Evolutionary conservation across 2,329 filamentous ascomycete genomes (phyloP), one percentile per base, ranked within the genome.

Genomic region (Epichloe sp.): DNA sequence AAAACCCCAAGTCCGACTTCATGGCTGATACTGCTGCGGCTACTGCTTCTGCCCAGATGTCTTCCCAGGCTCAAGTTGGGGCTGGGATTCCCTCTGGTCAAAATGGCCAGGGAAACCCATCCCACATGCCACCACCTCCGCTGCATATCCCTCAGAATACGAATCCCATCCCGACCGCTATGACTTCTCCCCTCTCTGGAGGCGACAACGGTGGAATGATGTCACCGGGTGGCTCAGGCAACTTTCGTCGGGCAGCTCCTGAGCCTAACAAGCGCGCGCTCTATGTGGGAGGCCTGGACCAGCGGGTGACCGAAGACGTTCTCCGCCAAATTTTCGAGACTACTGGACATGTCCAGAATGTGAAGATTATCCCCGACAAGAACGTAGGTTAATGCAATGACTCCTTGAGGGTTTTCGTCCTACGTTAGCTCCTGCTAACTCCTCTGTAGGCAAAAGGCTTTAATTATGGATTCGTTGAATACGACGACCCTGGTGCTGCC

Each of bases 361-460:
- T 98, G 66, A 98, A 98, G 78, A 96, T 98, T 65, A 98, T 98
- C 67, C 93, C 93, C 49, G 93, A 98, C 77, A 98, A 98, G 79
- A 98, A 96, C 71, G 90, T 95, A 74, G 79, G 88, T 82, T 48
- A n/a, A 19, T n/a, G 19, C 41, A 23, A 37, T 50, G 42, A 12
- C 35, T 52, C 37, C 50, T 41, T 41, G 40, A 51, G 50, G 45
- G 55, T 57, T 45, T 55, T 53, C 51, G 36, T 47, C 53, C 12
- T 41, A 10, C 8, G 37, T 10, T 19, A 36, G 23, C 38, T 12
- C 17, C 7, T n/a, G 48, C 48, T 59, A 60, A 70, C 65, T 67
- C 76, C 59, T 23, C 14, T 26, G 23, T 71, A 95, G 81, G 86
- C 85, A 60, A 95, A 97, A 77, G 93, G 93, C 46, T 94, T 88